Percentiles rank a stretch among this genome's conserved stretches.
These are phyloP conservation scores for Apiospora malaysiana DNA, from an alignment of 2,329 filamentous ascomycete genomes.

Conservation along the genomic window DNA sequence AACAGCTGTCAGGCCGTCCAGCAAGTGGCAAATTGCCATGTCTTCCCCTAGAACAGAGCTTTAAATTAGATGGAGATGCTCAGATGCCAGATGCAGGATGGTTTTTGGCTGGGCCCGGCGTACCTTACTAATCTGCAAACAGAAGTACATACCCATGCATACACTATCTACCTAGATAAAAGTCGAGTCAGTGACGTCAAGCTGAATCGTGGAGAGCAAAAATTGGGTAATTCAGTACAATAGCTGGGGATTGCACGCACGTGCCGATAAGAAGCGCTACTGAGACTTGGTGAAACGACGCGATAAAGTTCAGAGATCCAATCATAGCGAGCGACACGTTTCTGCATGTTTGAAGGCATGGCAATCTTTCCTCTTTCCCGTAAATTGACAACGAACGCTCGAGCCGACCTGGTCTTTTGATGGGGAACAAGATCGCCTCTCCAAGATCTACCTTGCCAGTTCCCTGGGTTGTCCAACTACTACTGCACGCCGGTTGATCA, in stretches of 20 bases:
- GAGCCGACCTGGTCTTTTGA: background rate
- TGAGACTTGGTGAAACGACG: constrained; percentile 20
- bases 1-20: constrained; percentile 23
- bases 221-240: no score
- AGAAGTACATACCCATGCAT: background rate
- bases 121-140: constrained; percentile 1
- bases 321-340: background rate
- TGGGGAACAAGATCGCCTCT: background rate
- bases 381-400: background rate
- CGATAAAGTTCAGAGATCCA: constrained; percentile 21
- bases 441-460: constrained; percentile 9
- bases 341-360: constrained; percentile 1
- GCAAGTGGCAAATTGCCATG: constrained; percentile 23
- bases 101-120: background rate
- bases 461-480: constrained; percentile 7
- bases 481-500: background rate
- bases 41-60: constrained; percentile 12
- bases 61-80: background rate
- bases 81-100: constrained; percentile 5
- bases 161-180: no score
- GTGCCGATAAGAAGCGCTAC: constrained; percentile 23
- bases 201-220: background rate
- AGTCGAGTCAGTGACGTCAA: constrained; percentile 7
- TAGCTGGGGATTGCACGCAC: constrained; percentile 4
- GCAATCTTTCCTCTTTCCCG: constrained; percentile 1